Evolutionary conservation across 306 rosid species (phyloP), one percentile per base, ranked within the genome.

Genomic region (Alnus glutinosa): DNA sequence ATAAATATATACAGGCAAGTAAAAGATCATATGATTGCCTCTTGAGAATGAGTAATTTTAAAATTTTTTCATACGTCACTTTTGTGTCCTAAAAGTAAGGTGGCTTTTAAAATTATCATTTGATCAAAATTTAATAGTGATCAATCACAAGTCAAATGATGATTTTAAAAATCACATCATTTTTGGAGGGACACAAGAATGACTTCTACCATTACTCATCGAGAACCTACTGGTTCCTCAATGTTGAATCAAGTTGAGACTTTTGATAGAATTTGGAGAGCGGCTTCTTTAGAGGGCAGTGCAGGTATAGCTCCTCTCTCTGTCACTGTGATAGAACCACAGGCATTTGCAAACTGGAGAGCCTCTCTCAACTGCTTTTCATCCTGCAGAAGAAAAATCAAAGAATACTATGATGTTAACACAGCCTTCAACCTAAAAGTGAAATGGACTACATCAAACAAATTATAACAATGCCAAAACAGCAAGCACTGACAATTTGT

Each of bases 271-370:
- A 49, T n/a, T 46, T 70, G 74, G 7, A 81, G 67, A 36, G 70
- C 73, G 0, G 54, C 75, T 81, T 81, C 64, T 57, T 81, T 85
- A 68, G 63, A 37, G 32, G 85, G 88, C 30, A 85, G 83, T 55
- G 88, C 81, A 75, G 85, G 85, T 62, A 81, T 85, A 52, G 55
- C 77, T 46, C 77, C 85, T 75, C 66, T 85, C 70, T 66, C 4
- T 71, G 84, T 75, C 66, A 67, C 75, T 57, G 82, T 79, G 11
- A 54, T 13, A 57, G 84, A 86, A 37, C 75, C 86, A 76, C 75
- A 75, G 37, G 82, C 88, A 85, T 85, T 85, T 75, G 85, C 88
- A 81, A 78, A 85, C n/a, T 36, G 73, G 16, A 75, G 73, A 9
- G 81, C 84, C 58, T 82, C 75, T 79, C 68, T 79, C 52, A 82